A percentile compares a stretch with the other conserved stretches of the same genome.
Evolutionary conservation across 2,329 filamentous ascomycete genomes (phyloP).

Genomic region (Colletotrichum phormii): DNA sequence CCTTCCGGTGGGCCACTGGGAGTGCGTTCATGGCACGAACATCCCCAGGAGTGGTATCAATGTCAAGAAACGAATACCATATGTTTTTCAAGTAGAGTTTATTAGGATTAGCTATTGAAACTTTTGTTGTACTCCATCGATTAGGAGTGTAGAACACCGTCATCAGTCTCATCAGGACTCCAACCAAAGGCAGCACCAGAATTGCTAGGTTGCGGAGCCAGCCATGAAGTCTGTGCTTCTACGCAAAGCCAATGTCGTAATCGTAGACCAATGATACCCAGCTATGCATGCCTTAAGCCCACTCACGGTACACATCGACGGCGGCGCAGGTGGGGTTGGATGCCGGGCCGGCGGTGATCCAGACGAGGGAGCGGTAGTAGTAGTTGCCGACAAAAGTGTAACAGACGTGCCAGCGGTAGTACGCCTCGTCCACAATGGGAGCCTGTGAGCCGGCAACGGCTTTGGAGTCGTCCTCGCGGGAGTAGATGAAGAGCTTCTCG

Average conservation of each 20-base stretch:
- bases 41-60: no score
- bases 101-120: constrained; percentile 6
- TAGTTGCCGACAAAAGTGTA: constrained; percentile 34
- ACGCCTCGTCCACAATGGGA: not conserved
- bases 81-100: not conserved
- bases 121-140: not conserved
- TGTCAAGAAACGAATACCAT: no score
- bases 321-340: constrained; percentile 30
- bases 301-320: constrained; percentile 19
- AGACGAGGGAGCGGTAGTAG: constrained; percentile 34
- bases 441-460: constrained; percentile 9
- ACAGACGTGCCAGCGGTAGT: constrained; percentile 35
- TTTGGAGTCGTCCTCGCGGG: constrained; percentile 23
- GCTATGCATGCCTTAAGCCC: not conserved
- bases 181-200: not conserved
- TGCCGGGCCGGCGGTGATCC: constrained; percentile 26
- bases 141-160: not conserved
- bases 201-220: not conserved
- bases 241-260: not conserved
- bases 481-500: constrained; percentile 20
- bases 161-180: not conserved
- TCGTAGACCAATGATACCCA: accelerated
- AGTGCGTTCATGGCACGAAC: no score
- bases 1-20: no score
- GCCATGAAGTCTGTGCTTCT: not conserved